phyloP scores from a whole-genome alignment of 495 filamentous ascomycete species.

The Aspergillus hancockii region DNA sequence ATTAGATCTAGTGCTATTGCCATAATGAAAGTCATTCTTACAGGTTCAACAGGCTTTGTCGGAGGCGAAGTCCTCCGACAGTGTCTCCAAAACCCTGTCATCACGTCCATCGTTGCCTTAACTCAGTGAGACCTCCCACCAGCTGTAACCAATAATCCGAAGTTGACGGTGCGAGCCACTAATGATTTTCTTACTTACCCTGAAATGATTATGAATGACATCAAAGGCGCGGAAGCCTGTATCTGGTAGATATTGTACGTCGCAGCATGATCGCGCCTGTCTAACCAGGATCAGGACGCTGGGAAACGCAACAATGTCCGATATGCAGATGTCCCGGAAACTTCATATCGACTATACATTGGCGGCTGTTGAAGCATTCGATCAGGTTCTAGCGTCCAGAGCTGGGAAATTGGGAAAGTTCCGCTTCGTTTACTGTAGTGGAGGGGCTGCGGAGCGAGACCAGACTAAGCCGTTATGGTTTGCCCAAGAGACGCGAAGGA shows the following conservation, averaged over 20 bases:
- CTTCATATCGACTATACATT: too few relatives aligned
- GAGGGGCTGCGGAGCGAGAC: slow-evolving; percentile 48
- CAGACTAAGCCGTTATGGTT: slow-evolving; percentile 45
- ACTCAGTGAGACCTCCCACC: slow-evolving; percentile 36
- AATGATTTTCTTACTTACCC: slow-evolving; percentile 49
- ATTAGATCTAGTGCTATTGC: too few relatives aligned
- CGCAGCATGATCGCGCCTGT: slow-evolving; percentile 19
- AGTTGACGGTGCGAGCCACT: slow-evolving; percentile 44
- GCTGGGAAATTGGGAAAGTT: slow-evolving; percentile 29
- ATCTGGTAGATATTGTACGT: slow-evolving; percentile 36
- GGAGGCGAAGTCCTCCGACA: slow-evolving; percentile 49
- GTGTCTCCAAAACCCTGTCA: slow-evolving; percentile 41
- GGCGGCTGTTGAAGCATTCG: too few relatives aligned
- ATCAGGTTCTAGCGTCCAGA: too few relatives aligned
- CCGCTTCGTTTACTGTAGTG: slow-evolving; percentile 54
- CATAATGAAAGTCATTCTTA: slow-evolving; percentile 54
- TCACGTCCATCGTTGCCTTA: slow-evolving; percentile 52
- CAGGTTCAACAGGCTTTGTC: slow-evolving; percentile 54
- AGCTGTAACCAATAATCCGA: slow-evolving; percentile 25
- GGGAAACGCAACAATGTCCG: not conserved
- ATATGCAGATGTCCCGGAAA: slow-evolving; percentile 19
- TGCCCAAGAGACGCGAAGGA: slow-evolving; percentile 38
- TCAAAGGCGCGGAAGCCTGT: slow-evolving; percentile 52
- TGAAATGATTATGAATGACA: slow-evolving; percentile 27
- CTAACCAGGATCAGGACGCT: slow-evolving; percentile 1